Conservation (phyloP, 306 rosid genomes). For the Medicago lupulina region DNA sequence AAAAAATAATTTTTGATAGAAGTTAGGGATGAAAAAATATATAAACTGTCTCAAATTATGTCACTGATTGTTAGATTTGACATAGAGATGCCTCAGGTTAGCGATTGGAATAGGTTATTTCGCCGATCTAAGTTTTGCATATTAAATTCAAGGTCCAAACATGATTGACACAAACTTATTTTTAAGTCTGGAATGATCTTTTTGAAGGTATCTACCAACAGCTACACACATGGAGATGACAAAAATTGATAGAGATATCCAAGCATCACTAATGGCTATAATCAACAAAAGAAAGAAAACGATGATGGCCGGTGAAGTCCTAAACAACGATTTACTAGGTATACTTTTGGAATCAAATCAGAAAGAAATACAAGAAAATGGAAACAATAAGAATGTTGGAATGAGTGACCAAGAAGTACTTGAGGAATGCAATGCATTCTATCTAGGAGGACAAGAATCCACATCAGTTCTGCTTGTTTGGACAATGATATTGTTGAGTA, state of each 20-base stretch:
- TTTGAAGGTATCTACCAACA: slow-evolving; percentile 53
- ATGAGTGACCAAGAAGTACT: slow-evolving; percentile 56
- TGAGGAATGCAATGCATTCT: slow-evolving; percentile 60
- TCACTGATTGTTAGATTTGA: too few species aligned
- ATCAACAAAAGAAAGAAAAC: slow-evolving; percentile 45
- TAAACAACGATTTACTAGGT: slow-evolving; percentile 25
- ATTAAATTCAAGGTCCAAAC: too few species aligned
- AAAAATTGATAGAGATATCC: slow-evolving; percentile 35
- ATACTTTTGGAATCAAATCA: slow-evolving; percentile 46
- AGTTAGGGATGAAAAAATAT: background rate
- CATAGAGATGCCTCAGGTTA: too few species aligned
- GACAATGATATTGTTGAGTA: slow-evolving; percentile 57
- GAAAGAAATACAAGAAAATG: slow-evolving; percentile 51
- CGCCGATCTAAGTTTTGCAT: too few species aligned
- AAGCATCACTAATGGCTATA: slow-evolving; percentile 34
- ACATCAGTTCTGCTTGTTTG: slow-evolving; percentile 56
- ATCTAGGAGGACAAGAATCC: slow-evolving; percentile 69
- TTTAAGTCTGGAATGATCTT: too few species aligned
- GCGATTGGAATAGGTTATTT: too few species aligned
- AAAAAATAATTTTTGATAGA: background rate
- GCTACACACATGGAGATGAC: slow-evolving; percentile 35
- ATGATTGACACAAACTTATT: too few species aligned
- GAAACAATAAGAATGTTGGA: slow-evolving; percentile 48
- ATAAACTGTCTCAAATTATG: too few species aligned
- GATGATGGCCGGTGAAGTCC: slow-evolving; percentile 42